Conservation (phyloP, 2,329 filamentous ascomycete genomes). For the Penicillium sp. region DNA sequence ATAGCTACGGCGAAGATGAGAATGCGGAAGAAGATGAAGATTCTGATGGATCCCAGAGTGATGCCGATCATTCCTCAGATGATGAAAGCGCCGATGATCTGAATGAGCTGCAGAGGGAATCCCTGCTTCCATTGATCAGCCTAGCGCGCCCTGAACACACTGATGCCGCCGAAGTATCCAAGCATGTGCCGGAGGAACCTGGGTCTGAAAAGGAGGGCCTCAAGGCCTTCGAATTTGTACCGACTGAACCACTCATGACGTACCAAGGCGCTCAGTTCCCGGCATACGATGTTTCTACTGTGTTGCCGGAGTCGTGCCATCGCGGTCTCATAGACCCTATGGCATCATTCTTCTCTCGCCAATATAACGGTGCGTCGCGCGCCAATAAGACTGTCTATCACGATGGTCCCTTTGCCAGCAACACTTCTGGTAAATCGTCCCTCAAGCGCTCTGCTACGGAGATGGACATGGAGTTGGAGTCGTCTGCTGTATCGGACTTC, state of each 20-base stretch:
- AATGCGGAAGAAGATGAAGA: conserved; percentile 5
- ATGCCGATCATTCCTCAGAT: neutral
- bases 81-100: neutral
- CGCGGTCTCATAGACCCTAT: neutral
- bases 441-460: conserved; percentile 34
- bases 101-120: neutral
- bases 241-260: neutral
- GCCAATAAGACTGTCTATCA: conserved; percentile 16
- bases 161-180: conserved; percentile 2
- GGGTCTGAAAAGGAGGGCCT: neutral
- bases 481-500: neutral
- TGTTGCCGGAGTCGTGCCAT: conserved; percentile 1
- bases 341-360: neutral
- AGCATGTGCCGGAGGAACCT: neutral
- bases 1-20: conserved; percentile 15
- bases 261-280: conserved; percentile 7
- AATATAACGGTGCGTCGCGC: too few species aligned
- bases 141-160: neutral
- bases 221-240: too few species aligned
- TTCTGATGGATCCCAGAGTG: conserved; percentile 8
- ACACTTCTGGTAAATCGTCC: neutral
- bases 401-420: conserved; percentile 22
- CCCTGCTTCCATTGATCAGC: neutral
- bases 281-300: neutral
- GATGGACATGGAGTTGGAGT: conserved; percentile 30